A percentile compares a stretch with the other conserved stretches of the same genome.
phyloP scores from a whole-genome alignment of 1,139 yeast species.

The Debaryomyces psychrophilus region DNA sequence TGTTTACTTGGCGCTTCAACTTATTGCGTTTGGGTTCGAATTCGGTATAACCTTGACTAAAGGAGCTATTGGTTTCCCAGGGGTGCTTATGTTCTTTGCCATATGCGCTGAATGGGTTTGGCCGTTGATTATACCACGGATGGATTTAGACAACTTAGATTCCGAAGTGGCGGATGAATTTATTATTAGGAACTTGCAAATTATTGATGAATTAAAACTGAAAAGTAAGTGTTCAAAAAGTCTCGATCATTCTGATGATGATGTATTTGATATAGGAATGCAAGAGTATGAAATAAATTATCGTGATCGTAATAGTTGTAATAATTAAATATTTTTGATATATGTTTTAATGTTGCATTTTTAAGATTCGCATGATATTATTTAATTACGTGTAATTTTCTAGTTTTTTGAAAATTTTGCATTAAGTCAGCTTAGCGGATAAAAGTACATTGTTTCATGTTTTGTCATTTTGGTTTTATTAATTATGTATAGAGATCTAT shows the following conservation, averaged over 20 bases:
- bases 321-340: constrained; percentile 1
- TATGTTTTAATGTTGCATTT: background rate
- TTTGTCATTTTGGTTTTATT: constrained; percentile 8
- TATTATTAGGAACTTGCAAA: constrained; percentile 14
- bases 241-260: constrained; percentile 7
- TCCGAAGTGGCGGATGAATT: constrained; percentile 64
- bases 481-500: constrained; percentile 9
- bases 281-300: constrained; percentile 1
- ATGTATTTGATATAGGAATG: background rate
- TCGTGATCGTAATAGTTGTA: background rate
- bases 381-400: too few species aligned
- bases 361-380: too few species aligned
- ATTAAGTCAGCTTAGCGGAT: background rate
- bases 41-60: constrained; percentile 83
- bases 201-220: constrained; percentile 9
- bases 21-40: constrained; percentile 75
- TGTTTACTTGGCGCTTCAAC: constrained; percentile 59
- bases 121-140: constrained; percentile 62
- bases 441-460: background rate
- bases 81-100: constrained; percentile 62
- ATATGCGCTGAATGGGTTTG: constrained; percentile 70
- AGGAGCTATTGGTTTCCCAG: constrained; percentile 96
- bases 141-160: constrained; percentile 67
- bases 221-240: constrained; percentile 3
- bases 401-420: background rate